Percentiles rank a stretch among this genome's conserved stretches.
Evolutionary conservation across 1,284 basidiomycete genomes (phyloP).

Genomic region (Kalmanozyma brasiliensis): DNA sequence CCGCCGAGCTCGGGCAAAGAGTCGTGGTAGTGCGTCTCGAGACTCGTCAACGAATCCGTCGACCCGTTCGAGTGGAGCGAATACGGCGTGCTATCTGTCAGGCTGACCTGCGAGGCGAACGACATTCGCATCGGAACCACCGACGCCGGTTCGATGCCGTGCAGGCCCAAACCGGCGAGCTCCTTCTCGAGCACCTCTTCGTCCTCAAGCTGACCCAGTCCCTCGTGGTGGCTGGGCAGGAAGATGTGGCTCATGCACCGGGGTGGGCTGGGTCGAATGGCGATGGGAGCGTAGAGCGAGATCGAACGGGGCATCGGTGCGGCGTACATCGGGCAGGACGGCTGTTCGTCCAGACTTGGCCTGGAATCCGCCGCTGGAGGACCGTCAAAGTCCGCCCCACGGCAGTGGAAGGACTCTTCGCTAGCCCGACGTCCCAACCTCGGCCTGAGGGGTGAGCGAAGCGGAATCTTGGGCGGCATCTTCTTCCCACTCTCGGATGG

Average conservation of each 20-base stretch:
- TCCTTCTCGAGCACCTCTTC: too few relatives aligned
- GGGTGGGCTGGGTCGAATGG: background rate
- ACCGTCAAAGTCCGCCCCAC: background rate
- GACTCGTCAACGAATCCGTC: too few relatives aligned
- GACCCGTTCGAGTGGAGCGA: too few relatives aligned
- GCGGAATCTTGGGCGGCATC: background rate
- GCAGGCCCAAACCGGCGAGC: too few relatives aligned
- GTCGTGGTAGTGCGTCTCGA: too few relatives aligned
- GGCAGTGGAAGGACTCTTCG: slow-evolving; percentile 2
- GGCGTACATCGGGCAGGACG: background rate
- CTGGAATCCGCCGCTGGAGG: background rate
- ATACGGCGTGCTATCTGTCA: too few relatives aligned
- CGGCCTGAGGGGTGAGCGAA: background rate
- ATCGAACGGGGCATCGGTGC: background rate
- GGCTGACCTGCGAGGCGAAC: too few relatives aligned
- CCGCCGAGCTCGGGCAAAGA: too few relatives aligned
- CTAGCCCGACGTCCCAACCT: background rate
- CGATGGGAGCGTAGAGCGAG: background rate
- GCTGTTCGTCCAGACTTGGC: background rate
- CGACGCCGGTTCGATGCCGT: too few relatives aligned
- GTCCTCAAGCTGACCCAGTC: too few relatives aligned
- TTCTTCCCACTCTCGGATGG: background rate
- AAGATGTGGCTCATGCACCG: background rate
- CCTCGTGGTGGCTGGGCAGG: background rate
- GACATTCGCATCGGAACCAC: too few relatives aligned